These are phyloP conservation scores for Xeromyces bisporus DNA, from an alignment of 495 filamentous ascomycete species.

Conservation along the genomic window DNA sequence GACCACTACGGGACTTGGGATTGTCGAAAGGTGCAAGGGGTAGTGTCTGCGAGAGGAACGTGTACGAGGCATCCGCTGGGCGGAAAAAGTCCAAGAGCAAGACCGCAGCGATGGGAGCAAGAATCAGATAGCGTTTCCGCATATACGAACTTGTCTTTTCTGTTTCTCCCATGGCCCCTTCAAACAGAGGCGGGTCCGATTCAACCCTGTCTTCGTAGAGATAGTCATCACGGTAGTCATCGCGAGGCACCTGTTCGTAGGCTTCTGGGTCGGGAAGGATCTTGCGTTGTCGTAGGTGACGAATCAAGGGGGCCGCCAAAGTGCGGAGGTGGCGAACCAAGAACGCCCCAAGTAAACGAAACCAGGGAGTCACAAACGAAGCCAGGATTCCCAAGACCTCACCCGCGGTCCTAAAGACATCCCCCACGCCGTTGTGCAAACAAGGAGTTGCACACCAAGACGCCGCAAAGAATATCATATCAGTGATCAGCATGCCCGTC, in stretches of 20 bases:
- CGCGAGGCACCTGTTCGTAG: slow-evolving; percentile 7
- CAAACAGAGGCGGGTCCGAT: slow-evolving; percentile 4
- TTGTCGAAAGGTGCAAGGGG: slow-evolving; percentile 9
- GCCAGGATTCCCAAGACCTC: slow-evolving; percentile 1
- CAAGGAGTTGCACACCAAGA: slow-evolving; percentile 8
- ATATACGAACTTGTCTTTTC: slow-evolving; percentile 1
- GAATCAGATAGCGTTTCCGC: slow-evolving; percentile 6
- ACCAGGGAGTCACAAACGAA: neutral
- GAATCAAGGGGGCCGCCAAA: no score
- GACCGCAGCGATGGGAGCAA: slow-evolving; percentile 5
- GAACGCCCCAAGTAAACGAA: neutral
- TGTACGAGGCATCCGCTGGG: slow-evolving; percentile 7
- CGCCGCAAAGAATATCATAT: slow-evolving; percentile 6
- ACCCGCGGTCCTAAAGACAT: neutral
- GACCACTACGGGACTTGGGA: slow-evolving; percentile 4
- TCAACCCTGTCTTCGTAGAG: slow-evolving; percentile 5
- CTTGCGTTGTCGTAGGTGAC: neutral
- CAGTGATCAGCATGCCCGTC: slow-evolving; percentile 9
- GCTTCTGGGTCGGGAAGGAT: slow-evolving; percentile 1
- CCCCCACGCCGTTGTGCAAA: slow-evolving; percentile 5
- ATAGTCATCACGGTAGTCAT: slow-evolving; percentile 10
- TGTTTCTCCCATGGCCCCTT: slow-evolving; percentile 5
- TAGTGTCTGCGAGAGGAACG: slow-evolving; percentile 13
- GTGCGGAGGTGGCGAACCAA: no score
- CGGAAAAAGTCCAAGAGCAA: slow-evolving; percentile 8